phyloP scores from a whole-genome alignment of 495 filamentous ascomycete species.

The Filosporella fistucella region DNA sequence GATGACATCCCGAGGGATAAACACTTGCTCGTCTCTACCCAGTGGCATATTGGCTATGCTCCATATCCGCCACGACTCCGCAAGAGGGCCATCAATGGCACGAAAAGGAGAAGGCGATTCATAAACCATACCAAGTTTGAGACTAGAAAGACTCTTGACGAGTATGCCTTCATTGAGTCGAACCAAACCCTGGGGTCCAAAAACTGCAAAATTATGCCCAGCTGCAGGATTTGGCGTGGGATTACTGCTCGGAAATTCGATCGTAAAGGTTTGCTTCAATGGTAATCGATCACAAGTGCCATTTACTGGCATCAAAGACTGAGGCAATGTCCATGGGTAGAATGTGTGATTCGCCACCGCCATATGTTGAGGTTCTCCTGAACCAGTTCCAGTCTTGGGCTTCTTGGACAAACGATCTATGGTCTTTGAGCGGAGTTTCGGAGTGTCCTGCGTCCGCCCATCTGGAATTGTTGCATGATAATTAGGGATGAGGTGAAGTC shows the following conservation, averaged over 20 bases:
- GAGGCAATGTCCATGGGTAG: constrained; percentile 89
- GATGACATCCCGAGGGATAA: constrained; percentile 71
- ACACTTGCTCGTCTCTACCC: constrained; percentile 86
- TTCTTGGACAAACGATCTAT: no score
- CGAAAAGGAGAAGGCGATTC: constrained; percentile 36
- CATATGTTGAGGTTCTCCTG: constrained; percentile 25
- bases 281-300: constrained; percentile 65
- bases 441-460: no score
- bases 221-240: constrained; percentile 1
- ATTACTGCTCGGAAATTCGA: constrained; percentile 22
- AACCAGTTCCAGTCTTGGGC: constrained; percentile 18
- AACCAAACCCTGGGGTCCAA: constrained; percentile 44
- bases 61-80: constrained; percentile 60
- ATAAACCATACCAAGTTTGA: constrained; percentile 75
- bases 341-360: constrained; percentile 68
- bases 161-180: constrained; percentile 63
- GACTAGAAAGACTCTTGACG: constrained; percentile 70
- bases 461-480: constrained; percentile 22
- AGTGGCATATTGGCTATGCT: constrained; percentile 76
- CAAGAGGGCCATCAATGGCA: constrained; percentile 18
- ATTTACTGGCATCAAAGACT: constrained; percentile 64
- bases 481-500: constrained; percentile 71
- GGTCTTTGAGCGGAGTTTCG: no score
- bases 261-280: constrained; percentile 22
- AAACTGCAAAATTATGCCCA: constrained; percentile 46